Conservation (phyloP, 768 basidiomycete genomes). For the Boletus rubroflammeus region DNA sequence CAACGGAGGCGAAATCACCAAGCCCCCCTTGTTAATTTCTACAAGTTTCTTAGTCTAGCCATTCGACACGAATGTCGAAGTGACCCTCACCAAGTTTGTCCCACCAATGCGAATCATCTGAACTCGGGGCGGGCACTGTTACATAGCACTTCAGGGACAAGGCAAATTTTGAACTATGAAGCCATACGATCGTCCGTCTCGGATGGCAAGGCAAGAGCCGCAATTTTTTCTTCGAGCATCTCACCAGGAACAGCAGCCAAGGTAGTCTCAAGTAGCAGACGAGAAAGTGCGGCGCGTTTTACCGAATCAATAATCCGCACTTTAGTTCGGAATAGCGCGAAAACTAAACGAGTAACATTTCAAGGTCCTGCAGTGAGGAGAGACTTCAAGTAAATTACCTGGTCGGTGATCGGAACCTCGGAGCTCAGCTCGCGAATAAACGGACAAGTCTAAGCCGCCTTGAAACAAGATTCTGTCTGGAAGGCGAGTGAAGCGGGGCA, state of each 20-base stretch:
- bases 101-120: constrained; percentile 80
- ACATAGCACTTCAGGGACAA: constrained; percentile 3
- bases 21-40: constrained; percentile 18
- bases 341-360: constrained; percentile 49
- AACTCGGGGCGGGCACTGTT: constrained; percentile 82
- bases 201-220: constrained; percentile 48
- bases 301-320: constrained; percentile 75
- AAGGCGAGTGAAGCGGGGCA: constrained; percentile 3
- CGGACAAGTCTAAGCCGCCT: constrained; percentile 70
- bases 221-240: constrained; percentile 68
- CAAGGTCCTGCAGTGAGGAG: not conserved
- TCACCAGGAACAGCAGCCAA: constrained; percentile 61
- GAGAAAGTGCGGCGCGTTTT: constrained; percentile 69
- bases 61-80: not conserved
- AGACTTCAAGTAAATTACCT: constrained; percentile 40
- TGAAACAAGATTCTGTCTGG: constrained; percentile 92
- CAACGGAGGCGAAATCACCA: constrained; percentile 38
- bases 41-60: not conserved
- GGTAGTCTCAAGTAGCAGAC: constrained; percentile 62
- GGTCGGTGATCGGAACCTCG: constrained; percentile 95
- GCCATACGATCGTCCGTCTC: constrained; percentile 35
- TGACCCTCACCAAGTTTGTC: constrained; percentile 53
- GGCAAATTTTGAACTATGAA: not conserved
- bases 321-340: constrained; percentile 73
- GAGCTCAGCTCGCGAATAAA: constrained; percentile 84